These are phyloP conservation scores for Plasmodium inui DNA, from an alignment of 169 alveolate species.

Conservation along the genomic window DNA sequence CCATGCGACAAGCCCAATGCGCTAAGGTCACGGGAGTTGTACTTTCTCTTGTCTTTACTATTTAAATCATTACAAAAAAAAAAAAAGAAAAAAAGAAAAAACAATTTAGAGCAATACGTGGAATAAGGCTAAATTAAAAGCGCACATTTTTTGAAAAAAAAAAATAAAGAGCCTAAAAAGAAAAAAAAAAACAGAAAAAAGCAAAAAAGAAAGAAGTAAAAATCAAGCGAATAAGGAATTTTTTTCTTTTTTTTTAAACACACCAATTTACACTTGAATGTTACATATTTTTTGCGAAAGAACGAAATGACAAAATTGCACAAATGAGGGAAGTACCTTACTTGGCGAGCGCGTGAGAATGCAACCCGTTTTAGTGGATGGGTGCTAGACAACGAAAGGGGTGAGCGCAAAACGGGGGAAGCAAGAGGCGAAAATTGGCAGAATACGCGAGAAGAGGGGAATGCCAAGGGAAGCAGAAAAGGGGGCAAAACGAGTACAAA, in stretches of 20 bases:
- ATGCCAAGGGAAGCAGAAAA: neutral
- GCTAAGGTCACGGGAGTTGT: neutral
- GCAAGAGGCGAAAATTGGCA: neutral
- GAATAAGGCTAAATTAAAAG: neutral
- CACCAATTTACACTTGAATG: neutral
- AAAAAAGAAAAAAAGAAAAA: conserved; percentile 7
- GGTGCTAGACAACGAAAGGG: conserved; percentile 23
- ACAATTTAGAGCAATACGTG: neutral
- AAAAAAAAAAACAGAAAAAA: neutral
- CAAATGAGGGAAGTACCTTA: neutral
- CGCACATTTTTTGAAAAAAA: neutral
- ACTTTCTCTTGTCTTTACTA: conserved; percentile 39
- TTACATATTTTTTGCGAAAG: conserved; percentile 1
- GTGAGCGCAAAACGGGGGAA: neutral
- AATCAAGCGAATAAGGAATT: neutral
- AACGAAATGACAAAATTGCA: conserved; percentile 10
- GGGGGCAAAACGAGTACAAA: neutral
- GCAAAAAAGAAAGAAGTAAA: neutral
- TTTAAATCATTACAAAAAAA: conserved; percentile 3
- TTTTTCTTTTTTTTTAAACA: neutral
- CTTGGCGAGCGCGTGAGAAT: neutral
- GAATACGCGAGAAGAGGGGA: neutral
- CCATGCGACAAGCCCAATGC: neutral
- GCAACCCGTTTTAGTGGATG: conserved; percentile 16
- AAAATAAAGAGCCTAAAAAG: neutral